phyloP scores from a whole-genome alignment of 257 asterid genomes.

The Scutellaria galericulata region DNA sequence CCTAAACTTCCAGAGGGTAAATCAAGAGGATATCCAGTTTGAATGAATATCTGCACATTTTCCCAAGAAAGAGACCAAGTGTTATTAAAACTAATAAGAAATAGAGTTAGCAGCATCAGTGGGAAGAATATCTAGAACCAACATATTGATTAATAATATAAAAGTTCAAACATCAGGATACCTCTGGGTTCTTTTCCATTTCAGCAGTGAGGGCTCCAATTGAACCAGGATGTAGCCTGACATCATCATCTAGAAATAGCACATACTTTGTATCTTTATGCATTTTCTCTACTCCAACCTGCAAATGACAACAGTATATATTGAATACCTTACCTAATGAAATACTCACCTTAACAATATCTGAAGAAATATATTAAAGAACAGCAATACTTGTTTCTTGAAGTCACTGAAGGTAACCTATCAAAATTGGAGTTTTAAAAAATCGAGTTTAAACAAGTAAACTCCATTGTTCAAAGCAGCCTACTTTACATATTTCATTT shows the following conservation, averaged over 20 bases:
- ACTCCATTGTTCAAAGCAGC: not conserved
- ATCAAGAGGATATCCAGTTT: conserved; percentile 99
- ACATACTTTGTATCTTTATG: conserved; percentile 93
- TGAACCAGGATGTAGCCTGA: conserved; percentile 97
- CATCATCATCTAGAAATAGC: conserved; percentile 95
- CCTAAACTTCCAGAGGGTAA: conserved; percentile 99
- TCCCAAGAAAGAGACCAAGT: conserved; percentile 28
- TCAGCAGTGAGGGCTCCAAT: conserved; percentile 94
- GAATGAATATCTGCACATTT: conserved; percentile 88
- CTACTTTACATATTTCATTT: not conserved
- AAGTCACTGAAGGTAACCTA: conserved; percentile 9
- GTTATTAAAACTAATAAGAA: conserved; percentile 31
- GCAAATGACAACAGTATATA: conserved; percentile 33
- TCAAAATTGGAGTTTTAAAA: conserved; percentile 20
- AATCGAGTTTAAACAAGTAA: conserved; percentile 12
- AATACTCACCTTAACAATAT: conserved; percentile 24
- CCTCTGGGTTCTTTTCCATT: conserved; percentile 96
- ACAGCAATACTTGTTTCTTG: conserved; percentile 24
- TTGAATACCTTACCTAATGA: conserved; percentile 20
- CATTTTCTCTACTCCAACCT: conserved; percentile 96
- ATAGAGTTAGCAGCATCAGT: conserved; percentile 24
- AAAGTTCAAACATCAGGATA: conserved; percentile 36
- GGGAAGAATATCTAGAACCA: conserved; percentile 25
- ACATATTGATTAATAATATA: conserved; percentile 12
- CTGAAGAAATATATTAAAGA: conserved; percentile 8